Evolutionary conservation across 768 basidiomycete species (phyloP).

Genomic region (Termitomyces sp.): DNA sequence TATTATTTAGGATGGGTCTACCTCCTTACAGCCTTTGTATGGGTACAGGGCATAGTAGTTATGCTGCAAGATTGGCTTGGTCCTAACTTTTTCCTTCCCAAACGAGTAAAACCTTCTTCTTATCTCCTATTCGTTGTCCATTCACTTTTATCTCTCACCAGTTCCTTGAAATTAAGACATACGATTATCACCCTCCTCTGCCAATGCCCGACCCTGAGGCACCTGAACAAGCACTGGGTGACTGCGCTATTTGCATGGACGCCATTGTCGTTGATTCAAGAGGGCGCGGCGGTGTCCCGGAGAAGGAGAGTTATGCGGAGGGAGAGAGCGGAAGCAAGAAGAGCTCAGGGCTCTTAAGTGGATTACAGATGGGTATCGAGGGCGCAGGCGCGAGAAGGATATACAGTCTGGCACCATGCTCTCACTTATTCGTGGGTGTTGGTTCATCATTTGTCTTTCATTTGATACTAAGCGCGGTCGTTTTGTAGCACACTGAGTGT

Average conservation of each 20-base stretch:
- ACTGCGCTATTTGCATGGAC: constrained; percentile 95
- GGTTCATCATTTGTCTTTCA: not conserved
- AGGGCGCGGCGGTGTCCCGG: constrained; percentile 25
- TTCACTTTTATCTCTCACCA: constrained; percentile 19
- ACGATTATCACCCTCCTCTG: constrained; percentile 84
- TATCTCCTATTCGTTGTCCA: not conserved
- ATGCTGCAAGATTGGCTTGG: constrained; percentile 72
- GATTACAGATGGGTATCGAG: constrained; percentile 38
- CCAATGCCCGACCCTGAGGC: constrained; percentile 70
- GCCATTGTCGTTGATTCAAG: constrained; percentile 54
- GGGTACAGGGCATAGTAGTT: constrained; percentile 55
- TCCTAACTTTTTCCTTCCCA: constrained; percentile 80
- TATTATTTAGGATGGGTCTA: constrained; percentile 46
- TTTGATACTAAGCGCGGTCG: not conserved
- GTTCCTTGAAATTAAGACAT: constrained; percentile 55
- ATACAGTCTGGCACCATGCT: constrained; percentile 86
- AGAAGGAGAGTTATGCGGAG: constrained; percentile 24
- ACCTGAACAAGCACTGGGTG: constrained; percentile 70
- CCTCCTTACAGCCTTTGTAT: constrained; percentile 51
- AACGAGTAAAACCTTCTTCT: constrained; percentile 37
- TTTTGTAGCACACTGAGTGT: constrained; percentile 74
- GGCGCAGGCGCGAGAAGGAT: constrained; percentile 46
- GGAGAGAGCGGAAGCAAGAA: constrained; percentile 20
- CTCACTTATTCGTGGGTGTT: constrained; percentile 76
- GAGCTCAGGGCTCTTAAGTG: constrained; percentile 34